phyloP scores from a whole-genome alignment of 305 asterid species.

The Plantago lanceolata region DNA sequence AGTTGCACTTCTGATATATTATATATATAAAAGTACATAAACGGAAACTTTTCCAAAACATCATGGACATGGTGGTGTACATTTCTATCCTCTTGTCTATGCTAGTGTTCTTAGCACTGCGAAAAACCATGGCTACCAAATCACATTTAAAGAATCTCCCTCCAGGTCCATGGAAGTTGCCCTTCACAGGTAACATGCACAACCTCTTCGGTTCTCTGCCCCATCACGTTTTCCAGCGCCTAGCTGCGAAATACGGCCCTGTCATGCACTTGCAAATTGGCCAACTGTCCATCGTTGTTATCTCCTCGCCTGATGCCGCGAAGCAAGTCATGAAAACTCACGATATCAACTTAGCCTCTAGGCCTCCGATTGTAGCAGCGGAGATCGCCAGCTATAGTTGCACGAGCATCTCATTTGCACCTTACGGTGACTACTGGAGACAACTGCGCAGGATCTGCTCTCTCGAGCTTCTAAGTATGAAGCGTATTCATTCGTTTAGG shows the following conservation, averaged over 20 bases:
- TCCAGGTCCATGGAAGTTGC: conserved; percentile 19
- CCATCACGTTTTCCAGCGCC: not conserved
- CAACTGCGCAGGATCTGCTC: conserved; percentile 16
- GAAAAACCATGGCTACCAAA: not conserved
- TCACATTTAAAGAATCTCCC: not conserved
- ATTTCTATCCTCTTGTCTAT: too few relatives aligned
- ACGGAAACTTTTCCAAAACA: too few relatives aligned
- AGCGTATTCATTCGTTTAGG: not conserved
- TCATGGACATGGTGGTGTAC: too few relatives aligned
- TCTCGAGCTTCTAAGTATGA: conserved; percentile 5
- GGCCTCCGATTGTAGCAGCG: conserved; percentile 10
- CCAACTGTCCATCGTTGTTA: conserved; percentile 4
- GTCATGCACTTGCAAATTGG: conserved; percentile 22
- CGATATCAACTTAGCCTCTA: too few relatives aligned
- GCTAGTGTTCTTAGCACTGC: too few relatives aligned
- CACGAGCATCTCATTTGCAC: not conserved
- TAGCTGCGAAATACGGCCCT: conserved; percentile 15
- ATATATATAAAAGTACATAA: too few relatives aligned
- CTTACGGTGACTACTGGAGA: conserved; percentile 18
- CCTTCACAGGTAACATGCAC: conserved; percentile 18
- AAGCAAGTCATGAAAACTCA: too few relatives aligned
- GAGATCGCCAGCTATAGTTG: not conserved
- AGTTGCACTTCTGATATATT: too few relatives aligned
- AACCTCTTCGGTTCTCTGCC: conserved; percentile 2
- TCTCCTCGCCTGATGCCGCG: too few relatives aligned